Evolutionary conservation across 2,329 filamentous ascomycete species (phyloP), one percentile per base, ranked within the genome.

Genomic region (Aureobasidium sp.): DNA sequence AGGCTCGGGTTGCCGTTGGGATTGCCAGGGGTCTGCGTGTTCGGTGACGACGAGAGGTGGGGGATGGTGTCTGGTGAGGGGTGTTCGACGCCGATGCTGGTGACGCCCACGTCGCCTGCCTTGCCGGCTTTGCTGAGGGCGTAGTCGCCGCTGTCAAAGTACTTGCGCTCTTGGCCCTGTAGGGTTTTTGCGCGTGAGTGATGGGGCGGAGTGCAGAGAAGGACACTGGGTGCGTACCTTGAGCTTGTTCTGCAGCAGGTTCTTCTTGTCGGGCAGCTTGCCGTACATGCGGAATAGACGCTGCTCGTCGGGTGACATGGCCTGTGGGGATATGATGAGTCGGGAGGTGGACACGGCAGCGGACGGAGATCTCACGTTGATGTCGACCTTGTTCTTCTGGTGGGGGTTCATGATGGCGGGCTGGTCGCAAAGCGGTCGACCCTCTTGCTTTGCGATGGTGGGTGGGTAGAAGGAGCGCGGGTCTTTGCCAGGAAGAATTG

Each of bases 361-460:
- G 11, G 55, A 48, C 15, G 31, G 41, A 34, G 27, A 61, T 84
- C 90, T 80, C 80, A 97, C 94, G 82, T 84, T 92, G 78, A 97
- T 84, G 78, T 99, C 94, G 72, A 97, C 84, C 83, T 99, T 97
- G 84, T 97, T 97, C 84, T 96, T 92, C 83, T 97, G 90, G 76
- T 92, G 91, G 70, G 93, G 93, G 77, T 97, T 97, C 91, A 97
- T 95, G 67, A 36, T 52, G 42, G 61, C 41, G 25, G 39, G 39
- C 34, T 57, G 45, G 53, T 57, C 41, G 51, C 51, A 29, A 55
- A n/a, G 39, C 14, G 55, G 15, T 57, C 15, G 39, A 44, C 36
- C 22, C 31, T 42, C 20, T 47, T 44, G 53, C 29, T 48, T 29
- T 59, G 44, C 42, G 29, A 34, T 34, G 17, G 42, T 37, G 44